Base-by-base conservation (phyloP, 2,329 filamentous ascomycete species). In the Fusarium buharicum region DNA sequence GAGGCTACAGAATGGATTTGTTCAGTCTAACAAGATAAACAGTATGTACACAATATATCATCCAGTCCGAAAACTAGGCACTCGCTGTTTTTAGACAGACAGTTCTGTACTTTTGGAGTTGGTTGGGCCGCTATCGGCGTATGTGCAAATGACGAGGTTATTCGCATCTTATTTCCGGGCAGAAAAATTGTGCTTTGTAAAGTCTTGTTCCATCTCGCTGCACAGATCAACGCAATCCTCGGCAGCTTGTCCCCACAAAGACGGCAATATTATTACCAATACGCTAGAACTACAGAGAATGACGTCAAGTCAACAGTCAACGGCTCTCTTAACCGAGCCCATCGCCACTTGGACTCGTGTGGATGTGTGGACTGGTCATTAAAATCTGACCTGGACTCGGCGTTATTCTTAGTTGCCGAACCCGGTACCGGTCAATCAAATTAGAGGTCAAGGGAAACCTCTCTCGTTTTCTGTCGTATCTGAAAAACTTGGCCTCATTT, bases 321-420 rank as follows among this genome's bases (percentile, higher is more conserved):
- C 20, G 31, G 14, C 14, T 22, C 14, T 38, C 31, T 7, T 55
- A 36, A 37, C 55, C 55, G 54, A 46, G 4, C 33, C 11, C 4
- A 14, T 59, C 31, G 31, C 56, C 56, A 59, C 55, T 6, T 24
- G 12, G 11, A 28, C 17, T 13, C 10, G 9, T 14, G 4, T 30
- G 30, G 28, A 6, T 11, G 9, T 14, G 4, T 30, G 30, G 28
- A 6, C 2, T 12, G n/a, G 28, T 40, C 41, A 33, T 37, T 20
- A 14, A 20, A 30, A 10, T 57, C 28, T 20, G 13, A 7, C 4
- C 0, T 31, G n/a, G 7, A 6, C 22, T 38, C 41, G 55, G 48
- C 18, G 27, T 53, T 59, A 44, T 27, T 4, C 30, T 28, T 22
- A 44, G 37, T 60, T n/a, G 60, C 60, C 60, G 60, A 64, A 45